These are phyloP conservation scores for Pestalotiopsis sp. DNA, from an alignment of 2,329 filamentous ascomycete species.

Conservation along the genomic window DNA sequence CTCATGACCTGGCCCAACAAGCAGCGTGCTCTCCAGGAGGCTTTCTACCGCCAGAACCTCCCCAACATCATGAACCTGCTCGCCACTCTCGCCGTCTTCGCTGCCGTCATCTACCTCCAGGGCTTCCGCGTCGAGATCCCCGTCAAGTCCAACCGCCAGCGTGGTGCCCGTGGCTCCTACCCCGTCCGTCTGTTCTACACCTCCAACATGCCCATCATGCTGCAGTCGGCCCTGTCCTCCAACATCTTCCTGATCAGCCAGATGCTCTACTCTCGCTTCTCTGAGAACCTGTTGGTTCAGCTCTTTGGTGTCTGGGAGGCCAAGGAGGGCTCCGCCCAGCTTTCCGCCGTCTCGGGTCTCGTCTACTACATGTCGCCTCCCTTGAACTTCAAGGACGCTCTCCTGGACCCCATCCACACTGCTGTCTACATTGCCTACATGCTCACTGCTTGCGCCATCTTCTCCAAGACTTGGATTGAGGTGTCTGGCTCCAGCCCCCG, in stretches of 20 bases:
- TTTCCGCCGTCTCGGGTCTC: constrained; percentile 89
- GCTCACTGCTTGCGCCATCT: constrained; percentile 95
- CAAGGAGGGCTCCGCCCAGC: constrained; percentile 92
- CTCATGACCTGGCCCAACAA: constrained; percentile 99
- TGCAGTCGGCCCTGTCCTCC: constrained; percentile 97
- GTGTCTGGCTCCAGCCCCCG: constrained; percentile 96
- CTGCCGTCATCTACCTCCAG: constrained; percentile 97
- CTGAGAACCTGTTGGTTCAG: constrained; percentile 96
- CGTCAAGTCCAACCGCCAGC: constrained; percentile 98
- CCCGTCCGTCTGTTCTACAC: constrained; percentile 99
- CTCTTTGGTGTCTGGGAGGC: constrained; percentile 99
- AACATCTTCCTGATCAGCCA: constrained; percentile 99
- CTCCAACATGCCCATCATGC: constrained; percentile 99
- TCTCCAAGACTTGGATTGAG: constrained; percentile 99
- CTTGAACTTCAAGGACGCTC: constrained; percentile 94
- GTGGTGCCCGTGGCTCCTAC: constrained; percentile 97
- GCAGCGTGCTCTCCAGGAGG: constrained; percentile 96
- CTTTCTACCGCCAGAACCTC: constrained; percentile 98
- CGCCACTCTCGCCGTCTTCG: constrained; percentile 90
- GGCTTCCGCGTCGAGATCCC: constrained; percentile 99
- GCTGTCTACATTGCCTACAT: constrained; percentile 96
- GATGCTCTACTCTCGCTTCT: constrained; percentile 99
- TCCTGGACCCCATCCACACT: constrained; percentile 96
- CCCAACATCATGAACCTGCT: constrained; percentile 99
- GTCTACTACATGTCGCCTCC: constrained; percentile 99